Base-by-base conservation (phyloP, 2,329 filamentous ascomycete genomes). In the Venturia pyrina region DNA sequence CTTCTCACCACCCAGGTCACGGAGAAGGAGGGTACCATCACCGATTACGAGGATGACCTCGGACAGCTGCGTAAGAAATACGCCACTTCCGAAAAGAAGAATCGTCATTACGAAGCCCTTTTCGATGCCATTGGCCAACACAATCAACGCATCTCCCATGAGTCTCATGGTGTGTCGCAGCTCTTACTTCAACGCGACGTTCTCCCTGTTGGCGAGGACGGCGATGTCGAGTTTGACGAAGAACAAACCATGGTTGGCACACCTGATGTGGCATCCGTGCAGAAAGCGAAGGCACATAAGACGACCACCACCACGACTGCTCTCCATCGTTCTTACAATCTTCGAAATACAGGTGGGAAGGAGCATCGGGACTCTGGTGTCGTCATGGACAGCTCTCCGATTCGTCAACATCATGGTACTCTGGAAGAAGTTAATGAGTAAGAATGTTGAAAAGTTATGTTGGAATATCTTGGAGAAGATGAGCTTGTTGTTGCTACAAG, bases 141-240 rank as follows among this genome's bases (percentile, higher is more conserved):
- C 32, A 34, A 59, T 15, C 28, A 59, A 59, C 53, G 32, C 17
- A 37, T 37, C 32, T 32, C 53, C 3, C 53, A 59, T 2, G 53
- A 37, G 6, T 59, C 32, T 59, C 28, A 59, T 5, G 28, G 17
- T 19, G 28, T 59, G 28, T 59, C 53, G 19, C 53, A 59, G 53
- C 53, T 34, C 19, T 19, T 59, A 59, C 32, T 37, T n/a, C 53
- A 59, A 15, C 53, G 32, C 28, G 53, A 37, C 3, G 32, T 32
- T 37, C 15, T 59, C 32, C 32, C 53, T 37, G 17, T 37, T 19
- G 32, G 53, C 32, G 53, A 59, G 53, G 53, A 59, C 15, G 53
- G 28, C 32, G 53, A 59, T 59, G 53, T 32, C 13, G 53, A 59
- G 53, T 37, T 59, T 59, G 53, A 59, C n/a, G 53, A 59, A 37